Conservation (phyloP, 2,329 filamentous ascomycete genomes). For the Pyrenochaeta sp. region DNA sequence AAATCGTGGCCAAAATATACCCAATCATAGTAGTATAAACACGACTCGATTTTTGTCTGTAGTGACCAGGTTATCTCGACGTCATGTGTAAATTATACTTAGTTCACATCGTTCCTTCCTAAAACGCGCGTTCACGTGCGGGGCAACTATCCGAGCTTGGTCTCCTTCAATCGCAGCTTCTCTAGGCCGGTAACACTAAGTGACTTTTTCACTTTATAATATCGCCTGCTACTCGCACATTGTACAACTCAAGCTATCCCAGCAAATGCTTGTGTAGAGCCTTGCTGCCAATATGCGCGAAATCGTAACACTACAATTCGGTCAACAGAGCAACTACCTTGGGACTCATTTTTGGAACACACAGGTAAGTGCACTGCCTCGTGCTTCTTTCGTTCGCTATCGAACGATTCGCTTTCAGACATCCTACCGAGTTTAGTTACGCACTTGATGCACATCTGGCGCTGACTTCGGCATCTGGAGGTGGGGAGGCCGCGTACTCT, state of each 20-base stretch:
- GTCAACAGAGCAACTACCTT: slow-evolving; percentile 90
- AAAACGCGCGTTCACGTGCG: slow-evolving; percentile 37
- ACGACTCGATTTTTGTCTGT: background rate
- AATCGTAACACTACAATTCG: slow-evolving; percentile 92
- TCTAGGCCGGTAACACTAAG: background rate
- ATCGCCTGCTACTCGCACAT: background rate
- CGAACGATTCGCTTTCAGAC: background rate
- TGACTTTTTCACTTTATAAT: background rate
- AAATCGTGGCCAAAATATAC: no score
- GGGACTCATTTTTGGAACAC: slow-evolving; percentile 98
- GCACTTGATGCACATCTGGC: slow-evolving; percentile 11
- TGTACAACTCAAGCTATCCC: background rate
- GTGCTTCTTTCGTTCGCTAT: background rate
- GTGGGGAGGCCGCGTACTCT: slow-evolving; percentile 28
- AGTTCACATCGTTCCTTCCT: background rate
- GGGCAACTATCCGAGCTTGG: slow-evolving; percentile 22
- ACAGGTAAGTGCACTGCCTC: slow-evolving; percentile 65
- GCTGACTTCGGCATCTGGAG: slow-evolving; percentile 8
- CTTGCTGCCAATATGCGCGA: slow-evolving; percentile 76
- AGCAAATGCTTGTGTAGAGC: background rate
- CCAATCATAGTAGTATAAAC: no score
- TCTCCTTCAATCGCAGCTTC: slow-evolving; percentile 13
- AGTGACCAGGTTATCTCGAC: background rate
- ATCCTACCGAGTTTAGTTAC: background rate
- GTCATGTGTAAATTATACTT: background rate